These are phyloP conservation scores for Citrus glauca DNA, from an alignment of 345 rosid genomes.

Conservation along the genomic window DNA sequence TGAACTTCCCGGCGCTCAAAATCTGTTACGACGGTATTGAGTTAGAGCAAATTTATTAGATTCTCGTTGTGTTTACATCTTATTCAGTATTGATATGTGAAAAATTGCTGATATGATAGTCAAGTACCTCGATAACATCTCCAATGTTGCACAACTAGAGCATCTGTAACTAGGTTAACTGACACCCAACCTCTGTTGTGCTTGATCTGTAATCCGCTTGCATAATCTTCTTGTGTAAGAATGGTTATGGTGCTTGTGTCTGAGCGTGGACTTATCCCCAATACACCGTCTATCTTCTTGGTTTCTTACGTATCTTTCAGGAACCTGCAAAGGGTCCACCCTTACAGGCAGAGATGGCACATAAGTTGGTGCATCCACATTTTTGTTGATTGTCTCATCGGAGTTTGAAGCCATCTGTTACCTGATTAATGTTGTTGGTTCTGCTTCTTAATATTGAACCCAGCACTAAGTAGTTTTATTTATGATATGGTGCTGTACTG, in stretches of 20 bases:
- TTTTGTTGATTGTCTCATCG: neutral
- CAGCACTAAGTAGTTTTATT: neutral
- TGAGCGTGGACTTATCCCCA: slow-evolving; percentile 29
- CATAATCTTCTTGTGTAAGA: slow-evolving; percentile 18
- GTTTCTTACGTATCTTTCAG: slow-evolving; percentile 21
- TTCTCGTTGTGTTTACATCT: neutral
- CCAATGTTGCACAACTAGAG: slow-evolving; percentile 25
- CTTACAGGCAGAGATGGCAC: slow-evolving; percentile 17
- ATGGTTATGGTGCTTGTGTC: slow-evolving; percentile 21
- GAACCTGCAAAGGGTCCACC: slow-evolving; percentile 21
- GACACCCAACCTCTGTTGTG: slow-evolving; percentile 23
- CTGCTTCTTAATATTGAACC: neutral
- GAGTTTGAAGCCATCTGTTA: slow-evolving; percentile 10
- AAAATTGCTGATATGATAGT: neutral
- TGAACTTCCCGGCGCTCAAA: slow-evolving; percentile 27
- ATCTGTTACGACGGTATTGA: neutral
- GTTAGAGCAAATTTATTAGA: too few species aligned
- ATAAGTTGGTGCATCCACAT: slow-evolving; percentile 4
- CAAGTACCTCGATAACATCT: slow-evolving; percentile 23
- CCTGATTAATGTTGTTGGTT: neutral
- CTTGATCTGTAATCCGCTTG: slow-evolving; percentile 21
- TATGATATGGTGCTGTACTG: neutral
- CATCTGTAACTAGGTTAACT: slow-evolving; percentile 20
- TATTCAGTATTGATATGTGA: neutral
- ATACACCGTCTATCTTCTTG: slow-evolving; percentile 23